Evolutionary conservation across 2,329 filamentous ascomycete species (phyloP), one percentile per base, ranked within the genome.

Genomic region (Fusarium phyllophilum): DNA sequence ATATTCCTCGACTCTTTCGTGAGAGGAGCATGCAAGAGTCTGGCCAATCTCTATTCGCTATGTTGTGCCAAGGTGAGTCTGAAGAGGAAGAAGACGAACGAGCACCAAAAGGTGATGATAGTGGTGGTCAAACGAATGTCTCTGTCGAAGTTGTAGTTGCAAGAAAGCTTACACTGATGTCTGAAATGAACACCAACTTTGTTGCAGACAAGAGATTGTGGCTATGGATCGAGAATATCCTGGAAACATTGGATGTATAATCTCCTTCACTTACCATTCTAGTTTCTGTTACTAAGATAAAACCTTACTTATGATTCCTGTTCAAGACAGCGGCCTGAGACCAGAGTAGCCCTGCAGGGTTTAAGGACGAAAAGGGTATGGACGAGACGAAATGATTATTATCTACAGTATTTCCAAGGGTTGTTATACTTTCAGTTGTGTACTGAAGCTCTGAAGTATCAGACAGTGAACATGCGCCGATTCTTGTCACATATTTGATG

Each of bases 81-180:
- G 51, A n/a, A 22, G 33, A 18, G 4, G 48, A 54, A 36, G n/a
- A 38, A 22, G 24, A 22, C 6, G n/a, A 20, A 14, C 1, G 6
- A 18, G 6, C 6, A 26, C 14, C 17, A 14, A 3, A 9, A 22
- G 24, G 0, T 0, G 11, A 38, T 12, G 1, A 9, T 4, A 9
- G n/a, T 14, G 24, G 14, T 17, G 24, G 14, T 17, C 18, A 12
- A 17, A 5, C 13, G 2, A 17, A 12, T 15, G 5, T 15, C 3
- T 54, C 49, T 54, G 13, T 36, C 5, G n/a, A 38, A 12, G n/a
- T 11, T 3, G 13, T 17, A 9, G 2, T 38, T 38, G n/a, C 13
- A 22, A 54, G n/a, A 13, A 54, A 54, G 3, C n/a, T 54, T 22
- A 17, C 18, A 26, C n/a, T 26, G 13, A 38, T 54, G 18, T 5